Conservation (phyloP, 2,329 filamentous ascomycete species). For the Fusarium nygamai region DNA sequence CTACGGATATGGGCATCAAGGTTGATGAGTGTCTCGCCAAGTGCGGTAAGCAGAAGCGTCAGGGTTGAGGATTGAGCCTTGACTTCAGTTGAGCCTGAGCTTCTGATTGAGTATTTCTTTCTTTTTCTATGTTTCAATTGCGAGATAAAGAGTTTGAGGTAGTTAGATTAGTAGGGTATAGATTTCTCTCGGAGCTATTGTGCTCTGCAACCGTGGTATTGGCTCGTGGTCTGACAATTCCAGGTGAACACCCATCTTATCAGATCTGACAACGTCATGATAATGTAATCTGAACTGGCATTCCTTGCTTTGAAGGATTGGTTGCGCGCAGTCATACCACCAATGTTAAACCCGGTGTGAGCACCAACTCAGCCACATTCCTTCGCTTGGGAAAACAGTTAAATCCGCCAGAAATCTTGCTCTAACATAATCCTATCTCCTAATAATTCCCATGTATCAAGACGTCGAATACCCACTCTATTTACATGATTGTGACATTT, state of each 20-base stretch:
- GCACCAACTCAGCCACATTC: background rate
- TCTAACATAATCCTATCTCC: background rate
- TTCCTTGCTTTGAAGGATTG: background rate
- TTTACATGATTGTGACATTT: background rate
- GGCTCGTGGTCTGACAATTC: background rate
- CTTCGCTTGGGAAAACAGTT: background rate
- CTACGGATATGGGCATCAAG: conserved; percentile 59
- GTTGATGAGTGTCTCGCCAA: conserved; percentile 60
- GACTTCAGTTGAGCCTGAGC: background rate
- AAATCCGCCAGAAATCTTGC: background rate
- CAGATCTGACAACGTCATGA: background rate
- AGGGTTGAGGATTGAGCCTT: background rate
- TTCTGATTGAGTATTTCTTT: background rate
- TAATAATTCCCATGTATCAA: background rate
- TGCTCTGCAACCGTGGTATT: background rate
- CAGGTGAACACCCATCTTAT: background rate
- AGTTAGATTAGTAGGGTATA: background rate
- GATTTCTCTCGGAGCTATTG: background rate
- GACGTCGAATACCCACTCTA: background rate
- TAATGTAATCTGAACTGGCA: background rate
- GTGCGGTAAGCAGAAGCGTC: conserved; percentile 53
- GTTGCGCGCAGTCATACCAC: background rate
- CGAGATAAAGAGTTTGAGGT: background rate
- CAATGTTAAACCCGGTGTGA: background rate
- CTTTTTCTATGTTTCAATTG: background rate